Percentiles rank a stretch among this genome's conserved stretches.
These are phyloP conservation scores for Aurinia saxatilis DNA, from an alignment of 345 rosid species.

Conservation along the genomic window DNA sequence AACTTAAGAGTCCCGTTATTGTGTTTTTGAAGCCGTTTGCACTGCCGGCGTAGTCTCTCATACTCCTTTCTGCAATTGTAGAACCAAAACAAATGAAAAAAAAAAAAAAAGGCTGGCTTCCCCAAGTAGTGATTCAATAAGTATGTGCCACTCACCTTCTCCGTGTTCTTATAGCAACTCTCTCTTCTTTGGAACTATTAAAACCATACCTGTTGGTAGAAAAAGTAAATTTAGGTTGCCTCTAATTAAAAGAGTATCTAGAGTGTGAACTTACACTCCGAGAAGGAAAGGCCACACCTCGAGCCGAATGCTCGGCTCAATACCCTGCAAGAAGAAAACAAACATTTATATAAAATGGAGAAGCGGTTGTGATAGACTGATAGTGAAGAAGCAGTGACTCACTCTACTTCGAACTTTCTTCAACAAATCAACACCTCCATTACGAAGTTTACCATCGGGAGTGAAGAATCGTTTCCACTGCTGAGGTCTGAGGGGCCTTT, in stretches of 20 bases:
- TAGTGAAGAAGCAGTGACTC: constrained; percentile 38
- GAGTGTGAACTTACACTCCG: constrained; percentile 70
- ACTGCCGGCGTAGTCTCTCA: constrained; percentile 77
- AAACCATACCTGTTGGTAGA: constrained; percentile 55
- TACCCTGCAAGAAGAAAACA: constrained; percentile 48
- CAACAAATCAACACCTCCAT: constrained; percentile 74
- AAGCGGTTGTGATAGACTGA: neutral
- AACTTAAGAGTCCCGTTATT: constrained; percentile 32
- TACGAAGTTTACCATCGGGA: constrained; percentile 64
- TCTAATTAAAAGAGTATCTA: neutral
- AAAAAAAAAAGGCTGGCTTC: neutral
- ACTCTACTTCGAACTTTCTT: constrained; percentile 93
- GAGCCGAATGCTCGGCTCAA: constrained; percentile 75
- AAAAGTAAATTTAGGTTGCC: neutral
- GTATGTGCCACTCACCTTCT: constrained; percentile 48
- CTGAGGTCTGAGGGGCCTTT: constrained; percentile 56
- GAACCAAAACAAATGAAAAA: constrained; percentile 9
- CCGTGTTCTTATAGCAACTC: constrained; percentile 52
- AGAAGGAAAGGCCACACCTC: constrained; percentile 99
- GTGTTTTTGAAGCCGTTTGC: constrained; percentile 46
- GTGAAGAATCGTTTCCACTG: constrained; percentile 78
- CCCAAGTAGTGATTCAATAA: no score
- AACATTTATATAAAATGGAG: neutral
- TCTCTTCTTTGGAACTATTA: constrained; percentile 71
- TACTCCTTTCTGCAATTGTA: constrained; percentile 67